Percentiles rank a stretch among this genome's conserved stretches.
Evolutionary conservation across 495 filamentous ascomycete genomes (phyloP).

Genomic region (Jackrogersella multiformis): DNA sequence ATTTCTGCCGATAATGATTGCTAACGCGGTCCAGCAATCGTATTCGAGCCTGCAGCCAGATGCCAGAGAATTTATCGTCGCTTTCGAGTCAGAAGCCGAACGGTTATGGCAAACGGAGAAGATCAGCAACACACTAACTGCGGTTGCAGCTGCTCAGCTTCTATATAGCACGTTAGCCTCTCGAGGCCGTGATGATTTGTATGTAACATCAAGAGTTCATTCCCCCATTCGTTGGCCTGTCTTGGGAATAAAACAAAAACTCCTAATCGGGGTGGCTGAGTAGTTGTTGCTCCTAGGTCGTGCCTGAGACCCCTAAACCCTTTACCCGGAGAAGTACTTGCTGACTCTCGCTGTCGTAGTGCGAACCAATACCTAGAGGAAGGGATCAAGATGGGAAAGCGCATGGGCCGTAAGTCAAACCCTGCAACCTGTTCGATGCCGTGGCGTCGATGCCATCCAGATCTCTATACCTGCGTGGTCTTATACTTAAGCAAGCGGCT

Average conservation of each 20-base stretch:
- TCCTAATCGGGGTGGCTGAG: no score
- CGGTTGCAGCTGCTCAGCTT: slow-evolving; percentile 29
- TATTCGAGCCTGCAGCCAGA: slow-evolving; percentile 35
- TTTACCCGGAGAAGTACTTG: no score
- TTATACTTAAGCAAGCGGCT: slow-evolving; percentile 24
- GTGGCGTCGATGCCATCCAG: background rate
- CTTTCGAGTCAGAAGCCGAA: slow-evolving; percentile 34
- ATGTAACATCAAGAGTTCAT: no score
- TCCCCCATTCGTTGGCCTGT: no score
- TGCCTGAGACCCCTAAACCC: no score
- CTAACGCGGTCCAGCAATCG: slow-evolving; percentile 29
- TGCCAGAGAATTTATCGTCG: slow-evolving; percentile 7
- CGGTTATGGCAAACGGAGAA: slow-evolving; percentile 28
- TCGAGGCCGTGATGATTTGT: slow-evolving; percentile 34
- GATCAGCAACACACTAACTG: slow-evolving; percentile 31
- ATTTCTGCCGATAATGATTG: background rate
- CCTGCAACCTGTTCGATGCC: background rate
- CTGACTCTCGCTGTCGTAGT: no score
- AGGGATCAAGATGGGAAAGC: slow-evolving; percentile 39
- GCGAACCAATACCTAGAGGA: slow-evolving; percentile 31
- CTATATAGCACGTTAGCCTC: slow-evolving; percentile 26
- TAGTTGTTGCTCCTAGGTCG: no score
- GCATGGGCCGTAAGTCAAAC: slow-evolving; percentile 41
- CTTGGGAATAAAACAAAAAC: no score
- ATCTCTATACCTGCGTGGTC: background rate